Percentiles rank a stretch among this genome's conserved stretches.
phyloP scores from a whole-genome alignment of 2,329 filamentous ascomycete species.

The Stagonosporopsis vannaccii region DNA sequence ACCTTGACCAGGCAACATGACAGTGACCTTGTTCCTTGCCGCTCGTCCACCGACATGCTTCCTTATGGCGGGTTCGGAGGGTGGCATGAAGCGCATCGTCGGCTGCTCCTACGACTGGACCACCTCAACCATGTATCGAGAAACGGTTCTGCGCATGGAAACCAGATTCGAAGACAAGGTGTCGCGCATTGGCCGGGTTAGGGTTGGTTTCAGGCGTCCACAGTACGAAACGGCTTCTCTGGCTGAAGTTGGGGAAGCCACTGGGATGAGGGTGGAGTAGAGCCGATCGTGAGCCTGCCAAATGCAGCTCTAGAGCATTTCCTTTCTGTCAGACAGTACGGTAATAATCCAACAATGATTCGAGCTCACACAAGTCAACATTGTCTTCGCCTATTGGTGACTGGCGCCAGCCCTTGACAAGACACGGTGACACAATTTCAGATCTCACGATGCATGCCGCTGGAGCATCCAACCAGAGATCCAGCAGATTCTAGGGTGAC shows the following conservation, averaged over 20 bases:
- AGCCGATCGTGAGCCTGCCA: background rate
- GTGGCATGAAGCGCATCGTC: constrained; percentile 56
- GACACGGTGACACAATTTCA: no score
- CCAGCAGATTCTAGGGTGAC: no score
- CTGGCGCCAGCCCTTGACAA: no score
- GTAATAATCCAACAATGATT: no score
- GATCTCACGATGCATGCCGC: no score
- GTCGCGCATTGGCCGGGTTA: constrained; percentile 43
- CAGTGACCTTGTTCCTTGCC: constrained; percentile 52
- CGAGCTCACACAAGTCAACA: no score
- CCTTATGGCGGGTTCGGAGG: constrained; percentile 55
- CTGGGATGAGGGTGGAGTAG: constrained; percentile 22
- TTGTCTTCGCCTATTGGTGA: no score
- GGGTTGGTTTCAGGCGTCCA: constrained; percentile 35
- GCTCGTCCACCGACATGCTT: constrained; percentile 52
- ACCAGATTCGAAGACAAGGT: constrained; percentile 50
- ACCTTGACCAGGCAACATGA: constrained; percentile 50
- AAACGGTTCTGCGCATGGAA: constrained; percentile 55
- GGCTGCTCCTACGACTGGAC: constrained; percentile 57
- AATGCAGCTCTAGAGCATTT: no score
- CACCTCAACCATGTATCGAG: constrained; percentile 51
- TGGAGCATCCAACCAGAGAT: no score
- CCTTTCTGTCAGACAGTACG: no score
- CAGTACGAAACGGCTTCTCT: constrained; percentile 45
- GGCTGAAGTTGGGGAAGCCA: constrained; percentile 32